Conservation (phyloP, 768 basidiomycete genomes). For the Boletellus ananas region DNA sequence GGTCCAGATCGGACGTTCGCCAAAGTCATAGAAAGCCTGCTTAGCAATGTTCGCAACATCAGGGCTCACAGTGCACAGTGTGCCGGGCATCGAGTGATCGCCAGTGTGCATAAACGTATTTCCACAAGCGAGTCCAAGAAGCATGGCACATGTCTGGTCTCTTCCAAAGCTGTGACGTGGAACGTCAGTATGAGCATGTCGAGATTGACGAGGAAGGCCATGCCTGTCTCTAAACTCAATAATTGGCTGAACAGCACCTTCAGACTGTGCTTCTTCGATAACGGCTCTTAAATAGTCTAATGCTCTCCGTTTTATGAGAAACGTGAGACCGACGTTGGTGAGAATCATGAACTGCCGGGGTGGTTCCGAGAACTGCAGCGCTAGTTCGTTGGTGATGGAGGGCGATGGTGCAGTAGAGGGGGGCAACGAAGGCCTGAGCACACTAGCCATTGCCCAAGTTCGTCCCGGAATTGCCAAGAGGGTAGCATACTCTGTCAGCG, state of each 20-base stretch:
- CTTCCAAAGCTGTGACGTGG: slow-evolving; percentile 67
- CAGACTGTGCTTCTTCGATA: slow-evolving; percentile 76
- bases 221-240: slow-evolving; percentile 81
- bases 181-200: slow-evolving; percentile 2
- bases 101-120: slow-evolving; percentile 71
- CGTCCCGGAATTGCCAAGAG: slow-evolving; percentile 75
- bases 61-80: slow-evolving; percentile 49
- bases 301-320: slow-evolving; percentile 76
- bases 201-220: slow-evolving; percentile 10
- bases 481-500: slow-evolving; percentile 73
- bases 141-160: slow-evolving; percentile 90
- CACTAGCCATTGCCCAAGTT: slow-evolving; percentile 78
- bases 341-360: slow-evolving; percentile 82
- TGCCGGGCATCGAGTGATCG: slow-evolving; percentile 44
- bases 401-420: slow-evolving; percentile 46
- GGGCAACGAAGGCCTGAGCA: slow-evolving; percentile 34
- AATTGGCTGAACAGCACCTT: slow-evolving; percentile 73
- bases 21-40: slow-evolving; percentile 83
- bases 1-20: slow-evolving; percentile 79
- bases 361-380: slow-evolving; percentile 71
- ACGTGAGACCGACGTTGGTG: slow-evolving; percentile 81
- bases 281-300: slow-evolving; percentile 81
- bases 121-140: slow-evolving; percentile 78
- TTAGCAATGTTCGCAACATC: slow-evolving; percentile 72
- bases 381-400: slow-evolving; percentile 71